Conservation (phyloP, 768 basidiomycete genomes). For the Hortiboletus campestris region DNA sequence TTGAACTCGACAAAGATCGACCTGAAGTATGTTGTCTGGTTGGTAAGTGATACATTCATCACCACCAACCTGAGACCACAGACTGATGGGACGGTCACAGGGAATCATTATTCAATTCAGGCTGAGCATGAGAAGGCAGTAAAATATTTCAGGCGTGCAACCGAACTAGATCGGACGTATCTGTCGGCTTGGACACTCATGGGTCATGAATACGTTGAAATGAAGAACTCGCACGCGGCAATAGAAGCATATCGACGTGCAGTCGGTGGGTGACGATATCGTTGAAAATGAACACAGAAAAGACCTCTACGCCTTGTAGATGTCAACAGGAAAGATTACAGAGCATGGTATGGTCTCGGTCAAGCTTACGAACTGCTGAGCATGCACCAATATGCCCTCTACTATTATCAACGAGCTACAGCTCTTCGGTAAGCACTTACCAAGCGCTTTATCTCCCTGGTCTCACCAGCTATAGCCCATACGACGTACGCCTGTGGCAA, state of each 20-base stretch:
- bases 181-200: conserved; percentile 98
- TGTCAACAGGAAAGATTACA: conserved; percentile 93
- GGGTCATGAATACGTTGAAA: conserved; percentile 98
- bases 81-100: conserved; percentile 39
- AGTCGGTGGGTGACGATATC: conserved; percentile 63
- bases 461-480: conserved; percentile 57
- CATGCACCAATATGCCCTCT: conserved; percentile 94
- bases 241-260: conserved; percentile 97
- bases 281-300: not conserved
- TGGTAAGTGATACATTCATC: conserved; percentile 49
- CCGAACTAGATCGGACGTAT: conserved; percentile 93
- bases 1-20: conserved; percentile 84
- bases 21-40: conserved; percentile 97
- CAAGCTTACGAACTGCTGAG: conserved; percentile 96
- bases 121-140: conserved; percentile 95
- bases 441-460: not conserved
- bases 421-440: conserved; percentile 64
- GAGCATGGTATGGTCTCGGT: conserved; percentile 98
- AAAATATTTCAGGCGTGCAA: conserved; percentile 90
- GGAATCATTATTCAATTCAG: conserved; percentile 95
- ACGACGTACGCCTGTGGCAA: conserved; percentile 95
- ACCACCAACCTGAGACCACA: not conserved
- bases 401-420: conserved; percentile 96
- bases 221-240: conserved; percentile 99
- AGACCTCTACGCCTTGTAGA: conserved; percentile 48